phyloP scores from a whole-genome alignment of 306 rosid species.

The Quillaja saponaria region DNA sequence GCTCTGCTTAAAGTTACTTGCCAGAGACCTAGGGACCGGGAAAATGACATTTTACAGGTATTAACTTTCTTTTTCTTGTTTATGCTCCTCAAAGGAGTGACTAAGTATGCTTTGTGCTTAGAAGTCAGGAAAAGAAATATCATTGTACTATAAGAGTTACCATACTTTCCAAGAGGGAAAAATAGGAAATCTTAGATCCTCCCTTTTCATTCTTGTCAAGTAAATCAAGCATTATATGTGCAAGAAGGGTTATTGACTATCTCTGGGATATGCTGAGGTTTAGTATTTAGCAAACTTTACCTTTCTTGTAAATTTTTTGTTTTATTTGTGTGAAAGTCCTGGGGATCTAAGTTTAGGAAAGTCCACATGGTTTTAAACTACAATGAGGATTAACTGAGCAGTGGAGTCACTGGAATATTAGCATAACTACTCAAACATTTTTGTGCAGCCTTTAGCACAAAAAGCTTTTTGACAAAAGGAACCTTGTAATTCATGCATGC shows the following conservation, averaged over 20 bases:
- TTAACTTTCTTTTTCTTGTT: neutral
- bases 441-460: neutral
- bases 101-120: neutral
- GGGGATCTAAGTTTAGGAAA: neutral
- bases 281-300: neutral
- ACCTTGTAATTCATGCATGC: too few relatives aligned
- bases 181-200: neutral
- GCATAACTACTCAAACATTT: neutral
- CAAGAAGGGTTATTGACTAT: neutral
- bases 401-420: conserved; percentile 3
- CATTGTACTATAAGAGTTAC: neutral
- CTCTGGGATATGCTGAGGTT: neutral
- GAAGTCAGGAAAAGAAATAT: conserved; percentile 9
- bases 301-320: conserved; percentile 12
- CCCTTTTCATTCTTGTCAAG: neutral
- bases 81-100: conserved; percentile 1
- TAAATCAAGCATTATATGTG: too few relatives aligned
- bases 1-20: conserved; percentile 88
- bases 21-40: conserved; percentile 96
- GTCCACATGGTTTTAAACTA: neutral
- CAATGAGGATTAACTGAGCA: neutral
- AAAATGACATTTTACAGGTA: conserved; percentile 90
- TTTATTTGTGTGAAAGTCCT: neutral
- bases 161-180: neutral
- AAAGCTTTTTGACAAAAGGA: neutral